Percentiles rank a stretch among this genome's conserved stretches.
These are phyloP conservation scores for Tulasnella sp. DNA, from an alignment of 768 basidiomycete genomes.

Conservation along the genomic window DNA sequence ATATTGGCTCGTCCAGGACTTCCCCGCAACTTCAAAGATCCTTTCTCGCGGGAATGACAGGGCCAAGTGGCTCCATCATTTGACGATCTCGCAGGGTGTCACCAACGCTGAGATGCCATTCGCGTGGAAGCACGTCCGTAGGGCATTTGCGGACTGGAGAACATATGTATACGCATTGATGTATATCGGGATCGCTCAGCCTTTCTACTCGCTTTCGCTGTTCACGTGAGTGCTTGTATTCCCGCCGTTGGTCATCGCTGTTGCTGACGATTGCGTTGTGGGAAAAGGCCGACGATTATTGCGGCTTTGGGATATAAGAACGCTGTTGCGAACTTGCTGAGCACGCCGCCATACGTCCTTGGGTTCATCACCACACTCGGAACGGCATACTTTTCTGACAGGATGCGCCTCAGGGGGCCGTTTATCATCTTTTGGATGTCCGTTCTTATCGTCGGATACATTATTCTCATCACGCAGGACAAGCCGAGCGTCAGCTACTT, in stretches of 20 bases:
- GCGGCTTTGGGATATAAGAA: slow-evolving; percentile 26
- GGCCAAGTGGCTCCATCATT: slow-evolving; percentile 27
- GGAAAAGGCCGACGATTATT: slow-evolving; percentile 35
- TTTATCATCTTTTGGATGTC: slow-evolving; percentile 27
- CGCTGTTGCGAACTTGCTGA: slow-evolving; percentile 20
- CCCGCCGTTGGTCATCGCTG: too few species aligned
- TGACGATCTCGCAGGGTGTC: slow-evolving; percentile 30
- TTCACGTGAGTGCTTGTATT: slow-evolving; percentile 22
- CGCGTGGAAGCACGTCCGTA: slow-evolving; percentile 24
- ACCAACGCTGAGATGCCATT: slow-evolving; percentile 20
- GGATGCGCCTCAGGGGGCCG: slow-evolving; percentile 26
- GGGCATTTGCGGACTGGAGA: slow-evolving; percentile 24
- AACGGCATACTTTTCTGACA: slow-evolving; percentile 30
- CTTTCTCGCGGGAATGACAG: slow-evolving; percentile 17
- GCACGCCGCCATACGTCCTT: slow-evolving; percentile 29
- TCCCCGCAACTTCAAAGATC: slow-evolving; percentile 33
- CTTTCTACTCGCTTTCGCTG: slow-evolving; percentile 30
- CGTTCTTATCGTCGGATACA: slow-evolving; percentile 19
- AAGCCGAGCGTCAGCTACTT: slow-evolving; percentile 21
- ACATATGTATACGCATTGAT: slow-evolving; percentile 22
- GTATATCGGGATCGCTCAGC: slow-evolving; percentile 27
- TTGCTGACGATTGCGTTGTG: too few species aligned
- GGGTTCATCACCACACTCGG: slow-evolving; percentile 32
- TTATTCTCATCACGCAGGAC: slow-evolving; percentile 18
- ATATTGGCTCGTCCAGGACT: slow-evolving; percentile 31